Percentiles rank a stretch among this genome's conserved stretches.
Evolutionary conservation across 148 eudicot species (phyloP).

Genomic region (Bassia scoparia): DNA sequence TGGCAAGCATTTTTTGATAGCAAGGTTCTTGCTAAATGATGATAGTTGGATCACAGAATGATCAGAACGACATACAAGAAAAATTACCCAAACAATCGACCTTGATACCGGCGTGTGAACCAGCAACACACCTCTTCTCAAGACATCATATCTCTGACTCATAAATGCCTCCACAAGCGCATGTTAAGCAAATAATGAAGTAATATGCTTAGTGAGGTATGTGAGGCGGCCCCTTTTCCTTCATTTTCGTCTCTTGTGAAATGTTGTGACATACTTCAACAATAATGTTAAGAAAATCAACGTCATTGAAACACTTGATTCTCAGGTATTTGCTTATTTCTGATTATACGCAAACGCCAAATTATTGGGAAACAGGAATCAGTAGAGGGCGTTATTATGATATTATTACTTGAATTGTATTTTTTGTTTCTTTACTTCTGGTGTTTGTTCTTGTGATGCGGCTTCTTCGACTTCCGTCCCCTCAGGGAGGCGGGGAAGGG

Average conservation of each 20-base stretch:
- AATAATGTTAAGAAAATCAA: slow-evolving; percentile 12
- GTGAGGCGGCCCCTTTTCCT: slow-evolving; percentile 4
- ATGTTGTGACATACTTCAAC: neutral
- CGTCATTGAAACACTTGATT: neutral
- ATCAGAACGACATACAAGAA: slow-evolving; percentile 20
- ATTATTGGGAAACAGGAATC: too few relatives aligned
- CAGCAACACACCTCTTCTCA: slow-evolving; percentile 12
- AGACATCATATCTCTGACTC: slow-evolving; percentile 9
- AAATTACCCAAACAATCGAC: slow-evolving; percentile 12
- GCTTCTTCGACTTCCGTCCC: too few relatives aligned
- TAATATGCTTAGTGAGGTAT: slow-evolving; percentile 9
- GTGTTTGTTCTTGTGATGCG: too few relatives aligned
- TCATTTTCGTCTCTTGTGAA: neutral
- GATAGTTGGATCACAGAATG: slow-evolving; percentile 22
- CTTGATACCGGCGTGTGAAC: slow-evolving; percentile 12
- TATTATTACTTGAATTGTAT: neutral
- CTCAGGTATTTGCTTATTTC: neutral
- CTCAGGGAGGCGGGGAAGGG: too few relatives aligned
- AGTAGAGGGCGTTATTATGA: too few relatives aligned
- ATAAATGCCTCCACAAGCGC: slow-evolving; percentile 6
- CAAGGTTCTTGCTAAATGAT: neutral
- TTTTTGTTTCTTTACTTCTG: neutral
- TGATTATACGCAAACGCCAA: neutral
- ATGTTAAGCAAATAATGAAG: slow-evolving; percentile 22
- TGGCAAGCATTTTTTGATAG: neutral